Base-by-base conservation (phyloP, 139 green algal species). In the Coccomyxa sp. region DNA sequence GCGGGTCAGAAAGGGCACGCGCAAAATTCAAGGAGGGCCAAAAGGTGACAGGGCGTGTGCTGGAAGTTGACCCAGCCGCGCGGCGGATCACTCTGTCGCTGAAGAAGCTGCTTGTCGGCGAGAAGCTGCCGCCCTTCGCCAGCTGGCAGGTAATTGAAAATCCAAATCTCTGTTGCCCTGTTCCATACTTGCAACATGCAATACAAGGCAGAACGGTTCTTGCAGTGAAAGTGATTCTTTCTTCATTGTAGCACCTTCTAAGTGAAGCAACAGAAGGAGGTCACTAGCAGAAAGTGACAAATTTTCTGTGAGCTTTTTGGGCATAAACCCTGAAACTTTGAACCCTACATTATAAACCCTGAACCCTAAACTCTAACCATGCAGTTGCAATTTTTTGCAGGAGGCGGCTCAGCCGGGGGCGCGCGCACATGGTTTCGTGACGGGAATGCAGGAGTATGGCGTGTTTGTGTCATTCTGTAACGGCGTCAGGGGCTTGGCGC, bases 391-490 rank as follows among this genome's bases (percentile, higher is more conserved):
- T 7, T 51, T 51, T 7, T 51, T 51, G 38, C 38, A 51, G 38
- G 38, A 51, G 38, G 38, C 38, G 38, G 38, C 38, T 51, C 38
- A 51, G 38, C 38, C 38, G 38, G 95, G 94, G 13, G 59, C 86
- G n/a, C 88, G 92, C 28, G 88, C 88, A 59, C 93, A 98, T 84
- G 96, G 96, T 59, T 85, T 94, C 12, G 88, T 99, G 10, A 98
- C 94, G 0, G 96, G 96, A 27, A 86, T 95, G 18, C 79, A 91
- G 81, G 85, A 91, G 32, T 94, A 92, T 68, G 96, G 96, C 76
- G 90, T 97, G 13, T 99, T 98, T 86, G 90, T 99, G 45, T 75
- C 71, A 0, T 97, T 99, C 82, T 98, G 93, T 84, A 90, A 90
- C 21, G 90, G 90, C 66, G 66, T 98, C 23, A 85, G 58, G 12